phyloP scores from a whole-genome alignment of 768 basidiomycete species.

The Daedalea quercina region DNA sequence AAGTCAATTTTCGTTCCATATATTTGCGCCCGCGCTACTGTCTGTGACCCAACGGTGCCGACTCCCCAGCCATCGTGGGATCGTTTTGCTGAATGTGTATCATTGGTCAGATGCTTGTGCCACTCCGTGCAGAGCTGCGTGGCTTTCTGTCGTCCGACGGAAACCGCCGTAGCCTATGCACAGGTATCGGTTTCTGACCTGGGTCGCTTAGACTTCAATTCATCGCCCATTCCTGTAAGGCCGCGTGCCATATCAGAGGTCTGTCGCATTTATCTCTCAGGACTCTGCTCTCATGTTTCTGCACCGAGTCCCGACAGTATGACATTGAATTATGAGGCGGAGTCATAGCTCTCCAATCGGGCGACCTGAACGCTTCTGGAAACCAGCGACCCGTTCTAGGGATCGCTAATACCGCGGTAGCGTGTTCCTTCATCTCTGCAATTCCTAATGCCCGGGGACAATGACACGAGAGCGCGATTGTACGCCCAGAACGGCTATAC shows the following conservation, averaged over 20 bases:
- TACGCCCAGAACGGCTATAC: not conserved
- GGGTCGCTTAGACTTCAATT: no score
- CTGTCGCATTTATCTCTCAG: no score
- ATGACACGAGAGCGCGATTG: not conserved
- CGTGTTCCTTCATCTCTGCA: slow-evolving; percentile 1
- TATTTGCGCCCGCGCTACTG: no score
- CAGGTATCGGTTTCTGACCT: no score
- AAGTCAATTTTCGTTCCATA: no score
- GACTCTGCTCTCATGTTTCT: no score
- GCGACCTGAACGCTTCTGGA: not conserved
- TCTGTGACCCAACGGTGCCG: not conserved
- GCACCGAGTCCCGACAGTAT: no score
- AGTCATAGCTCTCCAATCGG: not conserved
- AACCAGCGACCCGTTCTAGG: not conserved
- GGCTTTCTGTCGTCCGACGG: not conserved
- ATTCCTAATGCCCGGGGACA: not conserved
- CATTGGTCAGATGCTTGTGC: not conserved
- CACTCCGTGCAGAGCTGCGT: not conserved
- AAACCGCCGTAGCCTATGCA: not conserved
- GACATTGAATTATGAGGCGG: no score
- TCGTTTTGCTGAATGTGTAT: not conserved
- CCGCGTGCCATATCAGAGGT: no score
- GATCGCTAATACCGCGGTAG: not conserved
- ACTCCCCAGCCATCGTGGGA: not conserved
- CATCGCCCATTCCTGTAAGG: no score